Percentiles rank a stretch among this genome's conserved stretches.
Evolutionary conservation across 176 grass and related monocot species (phyloP).

Genomic region (Pharus latifolius): DNA sequence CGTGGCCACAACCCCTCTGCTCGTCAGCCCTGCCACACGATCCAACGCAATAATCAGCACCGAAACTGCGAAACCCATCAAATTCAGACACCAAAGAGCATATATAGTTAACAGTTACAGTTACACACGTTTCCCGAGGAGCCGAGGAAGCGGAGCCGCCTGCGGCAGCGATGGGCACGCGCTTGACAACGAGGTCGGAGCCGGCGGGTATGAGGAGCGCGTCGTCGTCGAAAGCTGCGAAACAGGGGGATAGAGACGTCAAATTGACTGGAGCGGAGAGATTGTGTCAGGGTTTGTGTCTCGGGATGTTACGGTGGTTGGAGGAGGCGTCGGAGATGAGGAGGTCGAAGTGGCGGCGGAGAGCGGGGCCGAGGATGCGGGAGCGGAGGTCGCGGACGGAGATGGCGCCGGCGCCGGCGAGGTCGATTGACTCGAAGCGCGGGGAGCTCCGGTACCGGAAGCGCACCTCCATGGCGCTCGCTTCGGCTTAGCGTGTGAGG

Average conservation of each 20-base stretch:
- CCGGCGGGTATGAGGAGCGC: neutral
- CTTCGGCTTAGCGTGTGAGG: neutral
- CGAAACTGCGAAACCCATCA: neutral
- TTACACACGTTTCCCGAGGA: neutral
- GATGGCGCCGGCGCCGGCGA: neutral
- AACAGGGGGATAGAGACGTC: neutral
- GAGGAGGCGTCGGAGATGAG: neutral
- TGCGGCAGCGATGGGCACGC: neutral
- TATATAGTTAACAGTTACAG: neutral
- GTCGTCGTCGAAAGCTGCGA: constrained; percentile 1
- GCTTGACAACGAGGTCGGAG: constrained; percentile 8
- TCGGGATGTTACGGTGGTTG: neutral
- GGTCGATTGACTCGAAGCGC: neutral
- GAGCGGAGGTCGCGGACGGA: constrained; percentile 13
- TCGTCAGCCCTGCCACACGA: neutral
- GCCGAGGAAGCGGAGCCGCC: neutral
- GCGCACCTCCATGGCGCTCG: neutral
- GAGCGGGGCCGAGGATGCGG: neutral
- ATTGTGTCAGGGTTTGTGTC: too few species aligned
- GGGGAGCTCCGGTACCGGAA: constrained; percentile 15
- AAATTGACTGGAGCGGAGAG: neutral
- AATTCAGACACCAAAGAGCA: neutral
- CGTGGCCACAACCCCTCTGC: neutral
- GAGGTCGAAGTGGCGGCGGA: constrained; percentile 6
- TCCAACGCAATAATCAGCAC: neutral